These are phyloP conservation scores for Clarireedia homoeocarpa DNA, from an alignment of 2,329 filamentous ascomycete species.

Conservation along the genomic window DNA sequence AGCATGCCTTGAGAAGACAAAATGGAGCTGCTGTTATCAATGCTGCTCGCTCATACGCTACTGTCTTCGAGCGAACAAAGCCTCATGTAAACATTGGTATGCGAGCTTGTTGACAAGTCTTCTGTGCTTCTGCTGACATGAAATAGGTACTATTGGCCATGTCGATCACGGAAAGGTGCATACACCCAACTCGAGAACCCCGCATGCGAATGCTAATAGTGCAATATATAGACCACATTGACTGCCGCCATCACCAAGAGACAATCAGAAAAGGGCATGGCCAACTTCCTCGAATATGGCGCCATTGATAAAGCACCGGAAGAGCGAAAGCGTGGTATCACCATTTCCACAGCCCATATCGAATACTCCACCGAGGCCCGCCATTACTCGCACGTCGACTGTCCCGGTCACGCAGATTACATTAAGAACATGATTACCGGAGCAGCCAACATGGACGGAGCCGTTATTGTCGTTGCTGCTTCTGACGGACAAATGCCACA, in stretches of 20 bases:
- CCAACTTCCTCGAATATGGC: slow-evolving; percentile 94
- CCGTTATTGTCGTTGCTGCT: slow-evolving; percentile 96
- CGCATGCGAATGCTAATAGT: not conserved
- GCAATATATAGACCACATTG: slow-evolving; percentile 69
- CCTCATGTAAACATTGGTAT: slow-evolving; percentile 97
- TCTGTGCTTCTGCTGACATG: slow-evolving; percentile 12
- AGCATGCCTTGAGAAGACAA: slow-evolving; percentile 57
- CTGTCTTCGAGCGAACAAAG: slow-evolving; percentile 77
- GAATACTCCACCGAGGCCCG: slow-evolving; percentile 91
- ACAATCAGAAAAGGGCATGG: slow-evolving; percentile 88
- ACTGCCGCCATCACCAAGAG: slow-evolving; percentile 98
- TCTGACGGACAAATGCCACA: slow-evolving; percentile 99
- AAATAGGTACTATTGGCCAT: slow-evolving; percentile 86
- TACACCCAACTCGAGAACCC: not conserved
- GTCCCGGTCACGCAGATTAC: slow-evolving; percentile 99
- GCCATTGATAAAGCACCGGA: slow-evolving; percentile 98
- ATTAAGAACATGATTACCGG: slow-evolving; percentile 99
- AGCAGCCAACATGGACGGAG: slow-evolving; percentile 98
- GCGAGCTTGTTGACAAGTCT: slow-evolving; percentile 18
- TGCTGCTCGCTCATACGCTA: slow-evolving; percentile 55
- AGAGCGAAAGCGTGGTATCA: slow-evolving; percentile 99
- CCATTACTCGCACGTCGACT: slow-evolving; percentile 99
- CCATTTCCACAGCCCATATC: slow-evolving; percentile 96
- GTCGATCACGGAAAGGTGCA: slow-evolving; percentile 98
- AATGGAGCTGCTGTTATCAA: slow-evolving; percentile 57